phyloP scores from a whole-genome alignment of 371 early-diverging fungal genomes.

The Apophysomyces trapeziformis region DNA sequence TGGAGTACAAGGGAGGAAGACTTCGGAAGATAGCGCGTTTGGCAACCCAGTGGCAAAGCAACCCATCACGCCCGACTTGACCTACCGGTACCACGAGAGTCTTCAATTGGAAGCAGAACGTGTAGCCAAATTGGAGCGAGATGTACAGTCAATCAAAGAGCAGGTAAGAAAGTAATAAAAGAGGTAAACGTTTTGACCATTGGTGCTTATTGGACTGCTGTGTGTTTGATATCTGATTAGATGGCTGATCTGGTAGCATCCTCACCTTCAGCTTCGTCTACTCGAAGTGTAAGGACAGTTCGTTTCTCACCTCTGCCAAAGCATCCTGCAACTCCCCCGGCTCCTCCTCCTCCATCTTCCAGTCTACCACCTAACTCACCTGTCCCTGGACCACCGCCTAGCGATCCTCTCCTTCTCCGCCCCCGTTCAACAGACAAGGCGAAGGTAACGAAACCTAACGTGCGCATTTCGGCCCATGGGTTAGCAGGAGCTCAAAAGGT shows the following conservation, averaged over 20 bases:
- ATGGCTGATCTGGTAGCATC: slow-evolving; percentile 1
- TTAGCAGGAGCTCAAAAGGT: slow-evolving; percentile 1
- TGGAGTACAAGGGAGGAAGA: neutral
- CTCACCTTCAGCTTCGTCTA: neutral
- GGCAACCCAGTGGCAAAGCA: neutral
- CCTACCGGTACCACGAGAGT: slow-evolving; percentile 2
- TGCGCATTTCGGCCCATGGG: neutral
- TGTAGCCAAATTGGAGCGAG: slow-evolving; percentile 14
- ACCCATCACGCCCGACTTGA: neutral
- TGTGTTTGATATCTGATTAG: neutral
- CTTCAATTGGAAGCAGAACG: slow-evolving; percentile 5
- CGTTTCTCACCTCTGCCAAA: neutral
- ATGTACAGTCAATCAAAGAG: slow-evolving; percentile 14
- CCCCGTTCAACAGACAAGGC: neutral
- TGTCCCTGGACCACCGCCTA: neutral
- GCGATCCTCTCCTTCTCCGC: neutral
- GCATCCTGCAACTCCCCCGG: neutral
- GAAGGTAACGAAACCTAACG: neutral
- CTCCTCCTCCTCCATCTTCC: neutral
- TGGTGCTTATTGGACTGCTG: neutral
- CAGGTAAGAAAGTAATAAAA: slow-evolving; percentile 2
- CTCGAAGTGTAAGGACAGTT: neutral
- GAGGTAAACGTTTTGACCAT: neutral
- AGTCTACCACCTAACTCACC: neutral
- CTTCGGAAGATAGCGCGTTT: neutral